Base-by-base conservation (phyloP, 2,329 filamentous ascomycete species). In the Botryotinia convoluta region DNA sequence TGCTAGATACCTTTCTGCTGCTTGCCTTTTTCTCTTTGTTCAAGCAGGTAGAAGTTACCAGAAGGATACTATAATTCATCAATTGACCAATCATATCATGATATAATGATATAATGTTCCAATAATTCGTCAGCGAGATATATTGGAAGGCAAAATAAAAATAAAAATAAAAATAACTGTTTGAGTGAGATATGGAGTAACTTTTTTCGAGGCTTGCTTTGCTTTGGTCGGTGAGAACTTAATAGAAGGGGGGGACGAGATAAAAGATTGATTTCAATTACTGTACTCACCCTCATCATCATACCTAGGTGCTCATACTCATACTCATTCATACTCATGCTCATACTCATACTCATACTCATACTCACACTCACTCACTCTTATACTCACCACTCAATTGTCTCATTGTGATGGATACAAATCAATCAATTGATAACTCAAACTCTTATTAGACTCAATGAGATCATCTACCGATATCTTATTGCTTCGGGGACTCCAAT, bases 81-180 rank as follows among this genome's bases (percentile, higher is more conserved):
- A 51, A 71, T 71, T 71, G 69, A 20, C 69, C 45, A 71, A 71
- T 71, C 35, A 42, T 18, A 42, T 65, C 3, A 16, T 44, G n/a
- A 22, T 35, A 42, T n/a, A 16, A 54, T n/a, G 48, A 20, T 22
- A 71, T 54, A 44, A 39, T 22, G 26, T 22, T 29, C 35, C 35
- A n/a, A 32, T 18, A 26, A 71, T 71, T 54, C 69, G 44, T 71
- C 59, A 71, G 69, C 67, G 22, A 68, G 22, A 29, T n/a, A 29
- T 29, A 14, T 67, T 44, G 59, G 35, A 45, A 37, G 42, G 39
- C 39, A 61, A 54, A n/a, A 54, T n/a, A 3, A 14, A 26, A 51
- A 63, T 54, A 45, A 37, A 22, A 35, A 20, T 42, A 45, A 32
- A 37, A n/a, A 22, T 16, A 61, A 18, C 32, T 20, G 57, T 37